A percentile compares a stretch with the other conserved stretches of the same genome.
Conservation (phyloP, 2,329 filamentous ascomycete species). For the Apiospora kogelbergensis region DNA sequence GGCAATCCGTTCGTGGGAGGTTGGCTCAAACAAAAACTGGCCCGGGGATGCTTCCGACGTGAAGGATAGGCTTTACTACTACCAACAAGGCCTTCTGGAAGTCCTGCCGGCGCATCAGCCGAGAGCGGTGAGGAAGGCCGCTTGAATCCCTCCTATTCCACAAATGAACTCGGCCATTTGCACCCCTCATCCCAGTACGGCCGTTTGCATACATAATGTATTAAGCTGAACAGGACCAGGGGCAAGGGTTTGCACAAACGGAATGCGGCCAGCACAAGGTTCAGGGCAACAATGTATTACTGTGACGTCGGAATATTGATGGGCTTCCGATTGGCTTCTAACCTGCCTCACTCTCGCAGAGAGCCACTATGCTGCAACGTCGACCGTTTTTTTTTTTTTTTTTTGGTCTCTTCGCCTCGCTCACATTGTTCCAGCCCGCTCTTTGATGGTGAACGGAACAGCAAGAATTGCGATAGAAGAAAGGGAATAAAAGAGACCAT, state of each 20-base stretch:
- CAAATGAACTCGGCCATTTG: not conserved
- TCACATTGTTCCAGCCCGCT: not conserved
- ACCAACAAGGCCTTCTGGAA: not conserved
- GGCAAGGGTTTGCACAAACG: not conserved
- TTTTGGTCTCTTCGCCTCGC: not conserved
- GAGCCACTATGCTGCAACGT: not conserved
- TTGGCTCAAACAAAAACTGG: not conserved
- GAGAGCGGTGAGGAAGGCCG: not conserved
- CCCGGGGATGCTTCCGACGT: not conserved
- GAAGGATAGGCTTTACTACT: not conserved
- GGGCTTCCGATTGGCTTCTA: constrained; percentile 3
- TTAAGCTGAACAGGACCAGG: not conserved
- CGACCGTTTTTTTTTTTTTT: not conserved
- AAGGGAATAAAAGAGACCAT: not conserved
- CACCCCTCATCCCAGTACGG: not conserved
- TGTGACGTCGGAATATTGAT: constrained; percentile 1
- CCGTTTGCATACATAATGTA: not conserved
- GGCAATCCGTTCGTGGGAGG: not conserved
- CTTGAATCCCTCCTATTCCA: not conserved
- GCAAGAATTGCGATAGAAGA: not conserved
- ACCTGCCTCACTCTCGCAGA: not conserved
- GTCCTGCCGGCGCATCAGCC: not conserved
- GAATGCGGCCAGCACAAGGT: not conserved
- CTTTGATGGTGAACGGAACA: not conserved
- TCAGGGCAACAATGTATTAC: not conserved